A percentile compares a stretch with the other conserved stretches of the same genome.
Conservation (phyloP, 768 basidiomycete genomes). For the Lentinula detonsa region DNA sequence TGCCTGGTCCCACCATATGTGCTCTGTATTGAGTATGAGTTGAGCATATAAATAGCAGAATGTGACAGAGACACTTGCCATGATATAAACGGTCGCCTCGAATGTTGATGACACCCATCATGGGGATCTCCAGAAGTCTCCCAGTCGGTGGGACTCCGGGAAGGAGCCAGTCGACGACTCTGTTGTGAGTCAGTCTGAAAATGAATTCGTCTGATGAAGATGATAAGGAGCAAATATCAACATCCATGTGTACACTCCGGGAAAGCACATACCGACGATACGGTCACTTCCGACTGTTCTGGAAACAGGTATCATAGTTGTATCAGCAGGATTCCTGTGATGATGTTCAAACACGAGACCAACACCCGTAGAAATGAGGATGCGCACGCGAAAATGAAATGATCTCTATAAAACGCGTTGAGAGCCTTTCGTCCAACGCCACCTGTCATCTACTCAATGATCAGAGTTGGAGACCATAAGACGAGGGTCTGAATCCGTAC, state of each 20-base stretch:
- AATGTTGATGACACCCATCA: constrained; percentile 52
- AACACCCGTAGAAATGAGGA: background rate
- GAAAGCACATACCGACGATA: constrained; percentile 34
- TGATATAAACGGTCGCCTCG: constrained; percentile 27
- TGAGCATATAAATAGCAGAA: background rate
- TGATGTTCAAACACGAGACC: background rate
- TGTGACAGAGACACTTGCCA: constrained; percentile 8
- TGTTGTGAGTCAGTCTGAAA: constrained; percentile 38
- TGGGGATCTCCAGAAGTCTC: constrained; percentile 41
- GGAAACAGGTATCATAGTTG: constrained; percentile 36
- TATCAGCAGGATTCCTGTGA: constrained; percentile 42
- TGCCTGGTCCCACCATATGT: constrained; percentile 26
- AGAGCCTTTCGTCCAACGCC: constrained; percentile 45
- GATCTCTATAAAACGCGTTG: constrained; percentile 49
- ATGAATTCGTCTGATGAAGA: constrained; percentile 42
- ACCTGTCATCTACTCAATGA: constrained; percentile 39
- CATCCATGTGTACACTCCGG: too few relatives aligned
- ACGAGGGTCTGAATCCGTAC: constrained; percentile 19
- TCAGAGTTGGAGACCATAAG: background rate
- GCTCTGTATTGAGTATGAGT: constrained; percentile 9
- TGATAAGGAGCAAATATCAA: background rate
- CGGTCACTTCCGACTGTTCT: constrained; percentile 46
- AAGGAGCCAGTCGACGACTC: constrained; percentile 39
- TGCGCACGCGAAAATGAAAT: constrained; percentile 46
- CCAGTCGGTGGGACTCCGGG: constrained; percentile 50